Evolutionary conservation across 148 eudicot species (phyloP).

Genomic region (Hydrangea macrophylla): DNA sequence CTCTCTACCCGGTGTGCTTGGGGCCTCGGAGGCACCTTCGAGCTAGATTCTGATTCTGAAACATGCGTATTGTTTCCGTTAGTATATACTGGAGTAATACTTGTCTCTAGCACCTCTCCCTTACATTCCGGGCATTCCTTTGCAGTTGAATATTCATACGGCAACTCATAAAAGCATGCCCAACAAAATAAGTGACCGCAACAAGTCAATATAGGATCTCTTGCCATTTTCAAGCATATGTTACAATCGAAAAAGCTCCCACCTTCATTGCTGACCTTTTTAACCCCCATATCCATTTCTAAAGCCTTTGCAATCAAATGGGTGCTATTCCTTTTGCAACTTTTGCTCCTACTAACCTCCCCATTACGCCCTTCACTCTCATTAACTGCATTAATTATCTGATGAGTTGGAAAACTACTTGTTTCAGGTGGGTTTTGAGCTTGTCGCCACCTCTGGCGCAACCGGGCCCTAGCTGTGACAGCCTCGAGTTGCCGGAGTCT

Average conservation of each 20-base stretch:
- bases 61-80: constrained; percentile 22
- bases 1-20: constrained; percentile 52
- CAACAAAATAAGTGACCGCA: constrained; percentile 72
- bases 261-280: constrained; percentile 18
- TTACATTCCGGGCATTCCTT: constrained; percentile 64
- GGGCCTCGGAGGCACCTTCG: constrained; percentile 53
- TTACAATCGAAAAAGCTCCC: constrained; percentile 54
- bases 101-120: constrained; percentile 47
- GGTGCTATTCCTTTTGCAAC: constrained; percentile 37
- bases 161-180: constrained; percentile 51
- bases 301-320: constrained; percentile 42
- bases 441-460: constrained; percentile 37
- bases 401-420: constrained; percentile 9
- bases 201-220: constrained; percentile 52
- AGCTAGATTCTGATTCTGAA: constrained; percentile 19
- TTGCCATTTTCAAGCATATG: constrained; percentile 48
- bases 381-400: background rate
- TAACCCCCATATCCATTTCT: constrained; percentile 32
- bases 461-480: constrained; percentile 45
- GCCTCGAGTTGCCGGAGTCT: constrained; percentile 64
- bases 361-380: constrained; percentile 4
- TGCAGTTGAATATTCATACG: constrained; percentile 28
- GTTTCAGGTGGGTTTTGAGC: constrained; percentile 22
- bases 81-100: constrained; percentile 51
- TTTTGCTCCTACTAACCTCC: constrained; percentile 23